Conservation (phyloP, 805 yeast genomes). For the Suhomyces prunicola region DNA sequence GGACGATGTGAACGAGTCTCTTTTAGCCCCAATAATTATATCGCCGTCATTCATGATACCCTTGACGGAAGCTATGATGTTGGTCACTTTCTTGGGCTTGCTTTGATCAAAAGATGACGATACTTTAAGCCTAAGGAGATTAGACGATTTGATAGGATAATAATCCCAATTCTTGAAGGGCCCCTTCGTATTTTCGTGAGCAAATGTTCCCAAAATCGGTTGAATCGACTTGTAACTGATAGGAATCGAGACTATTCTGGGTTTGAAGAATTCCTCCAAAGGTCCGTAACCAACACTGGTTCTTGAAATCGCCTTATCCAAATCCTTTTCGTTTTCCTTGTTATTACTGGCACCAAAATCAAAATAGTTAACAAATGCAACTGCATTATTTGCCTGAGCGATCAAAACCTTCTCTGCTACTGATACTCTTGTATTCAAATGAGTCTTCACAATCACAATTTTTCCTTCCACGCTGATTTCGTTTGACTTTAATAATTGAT, state of each 20-base stretch:
- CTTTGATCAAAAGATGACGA: conserved; percentile 11
- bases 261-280: conserved; percentile 5
- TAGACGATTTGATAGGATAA: conserved; percentile 35
- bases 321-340: conserved; percentile 8
- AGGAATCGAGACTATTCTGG: conserved; percentile 26
- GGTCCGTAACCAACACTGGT: conserved; percentile 14
- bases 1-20: conserved; percentile 36
- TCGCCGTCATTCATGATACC: conserved; percentile 41
- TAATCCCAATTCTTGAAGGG: conserved; percentile 23
- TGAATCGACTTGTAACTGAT: conserved; percentile 22
- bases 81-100: conserved; percentile 19
- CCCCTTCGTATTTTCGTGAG: background rate
- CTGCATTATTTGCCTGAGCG: conserved; percentile 25
- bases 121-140: conserved; percentile 13
- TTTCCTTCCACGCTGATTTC: conserved; percentile 19
- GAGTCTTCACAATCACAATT: conserved; percentile 26
- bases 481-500: conserved; percentile 15
- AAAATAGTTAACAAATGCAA: conserved; percentile 23
- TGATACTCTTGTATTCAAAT: conserved; percentile 10
- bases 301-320: conserved; percentile 17
- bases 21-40: conserved; percentile 37
- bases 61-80: conserved; percentile 29
- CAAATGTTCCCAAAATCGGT: conserved; percentile 26
- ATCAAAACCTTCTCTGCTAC: conserved; percentile 23
- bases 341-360: conserved; percentile 8